Conservation (phyloP, 441 rosid genomes). For the Macaranga tanarius region DNA sequence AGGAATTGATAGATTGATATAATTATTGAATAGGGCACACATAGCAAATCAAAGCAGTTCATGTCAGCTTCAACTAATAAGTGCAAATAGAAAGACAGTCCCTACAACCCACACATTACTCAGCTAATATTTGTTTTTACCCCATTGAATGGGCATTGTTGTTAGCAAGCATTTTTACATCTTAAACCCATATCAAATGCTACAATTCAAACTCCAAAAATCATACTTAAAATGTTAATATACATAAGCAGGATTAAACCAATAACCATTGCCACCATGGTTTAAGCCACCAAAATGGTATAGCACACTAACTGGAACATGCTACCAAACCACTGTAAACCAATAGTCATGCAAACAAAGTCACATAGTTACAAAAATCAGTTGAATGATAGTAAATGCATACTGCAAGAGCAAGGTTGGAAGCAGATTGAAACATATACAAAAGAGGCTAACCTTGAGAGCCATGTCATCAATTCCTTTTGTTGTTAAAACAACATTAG, state of each 20-base stretch:
- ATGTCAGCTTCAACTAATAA: constrained; percentile 3
- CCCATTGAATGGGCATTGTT: neutral
- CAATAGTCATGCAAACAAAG: too few relatives aligned
- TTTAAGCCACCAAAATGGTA: neutral
- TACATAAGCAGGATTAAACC: neutral
- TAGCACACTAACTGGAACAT: neutral
- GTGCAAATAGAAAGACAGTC: neutral
- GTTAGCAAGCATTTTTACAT: neutral
- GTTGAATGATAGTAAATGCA: neutral
- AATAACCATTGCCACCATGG: neutral
- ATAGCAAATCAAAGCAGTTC: neutral
- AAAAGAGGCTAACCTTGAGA: constrained; percentile 56
- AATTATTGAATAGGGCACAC: neutral
- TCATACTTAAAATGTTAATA: neutral
- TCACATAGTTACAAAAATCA: too few relatives aligned
- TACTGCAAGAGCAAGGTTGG: neutral
- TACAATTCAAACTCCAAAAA: neutral
- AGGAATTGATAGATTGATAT: too few relatives aligned
- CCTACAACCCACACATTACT: neutral
- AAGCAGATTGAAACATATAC: constrained; percentile 14
- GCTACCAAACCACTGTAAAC: neutral
- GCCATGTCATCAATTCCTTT: constrained; percentile 99
- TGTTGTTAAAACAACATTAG: constrained; percentile 90
- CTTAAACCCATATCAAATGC: neutral
- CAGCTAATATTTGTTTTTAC: neutral